Evolutionary conservation across 768 basidiomycete species (phyloP), one percentile per base, ranked within the genome.

Genomic region (Pleurotus sapidus): DNA sequence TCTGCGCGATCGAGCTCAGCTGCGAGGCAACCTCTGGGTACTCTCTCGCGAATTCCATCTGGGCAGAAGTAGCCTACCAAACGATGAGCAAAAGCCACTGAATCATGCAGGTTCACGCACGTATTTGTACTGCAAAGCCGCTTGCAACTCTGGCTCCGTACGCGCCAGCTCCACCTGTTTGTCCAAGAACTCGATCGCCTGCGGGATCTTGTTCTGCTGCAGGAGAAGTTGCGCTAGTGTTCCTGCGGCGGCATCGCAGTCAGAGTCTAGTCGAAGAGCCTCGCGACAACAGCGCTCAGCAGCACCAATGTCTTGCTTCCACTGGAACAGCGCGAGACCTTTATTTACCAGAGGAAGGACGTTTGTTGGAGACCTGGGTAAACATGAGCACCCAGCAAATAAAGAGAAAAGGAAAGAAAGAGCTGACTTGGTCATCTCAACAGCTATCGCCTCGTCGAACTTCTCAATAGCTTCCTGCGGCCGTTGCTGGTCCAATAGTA

Each of bases 281-380:
- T 98, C 91, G 57, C 86, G 77, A 68, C 94, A 95, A 68, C 93
- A 89, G 17, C 77, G 74, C 70, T 96, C 95, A 1, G 94, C 95
- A 1, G 82, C 84, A 5, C 76, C 78, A 57, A 93, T 80, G 67
- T 98, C 93, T 67, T 96, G 90, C 70, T 93, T 91, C 91, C 90
- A 94, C 74, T 98, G 97, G 82, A 88, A 98, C 48, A 98, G 67
- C 0, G 94, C 90, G 18, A 98, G 87, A n/a, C 95, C 95, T 69
- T 96, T 97, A 86, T 99, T 99, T 55, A 98, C 95, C 45, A 96
- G 77, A 0, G 96, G 91, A 3, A 98, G 81, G 20, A 97, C 96
- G 69, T 98, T 99, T 53, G 55, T 61, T 2, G 88, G 66, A 58
- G 76, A 61, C 56, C 72, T 75, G 59, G 46, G 25, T 17, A 49